Base-by-base conservation (phyloP, 164 flowering plant genomes). In the Buxus sempervirens region DNA sequence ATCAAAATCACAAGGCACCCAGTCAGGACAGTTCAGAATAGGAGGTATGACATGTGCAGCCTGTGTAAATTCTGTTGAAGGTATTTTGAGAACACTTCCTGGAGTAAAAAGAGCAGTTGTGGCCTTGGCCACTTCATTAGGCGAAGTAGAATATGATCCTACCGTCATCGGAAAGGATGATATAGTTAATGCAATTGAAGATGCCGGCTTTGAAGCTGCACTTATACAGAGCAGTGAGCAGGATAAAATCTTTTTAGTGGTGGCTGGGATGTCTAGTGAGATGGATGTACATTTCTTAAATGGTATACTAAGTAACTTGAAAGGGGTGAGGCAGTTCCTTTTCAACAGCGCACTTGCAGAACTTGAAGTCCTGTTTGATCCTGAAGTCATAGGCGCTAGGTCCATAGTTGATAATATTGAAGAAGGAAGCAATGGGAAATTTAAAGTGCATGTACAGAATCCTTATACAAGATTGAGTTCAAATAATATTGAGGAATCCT, bases 11-110 rank as follows among this genome's bases (percentile, higher is more conserved):
- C 72, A 69, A 51, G 77, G 77, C 45, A 83, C 87, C 20, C 70
- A 88, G 53, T 54, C 81, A 24, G 98, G 99, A 51, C 96, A 93
- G 79, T 96, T 93, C 68, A 85, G 89, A 23, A 90, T 96, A 23
- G 97, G 96, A 55, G 99, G 99, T 20, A 96, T 96, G 99, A 96
- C 98, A 36, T 96, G 99, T 85, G 95, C 98, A 63, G 89, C 89
- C 19, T 93, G 99, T 81, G 99, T 91, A 36, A 89, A 84, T 75
- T 93, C 96, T 56, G 98, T 96, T 42, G 99, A 96, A 84, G 93
- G 95, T 25, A 88, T 90, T 73, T 77, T 93, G 72, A 85, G 80
- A 76, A 72, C 79, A 60, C 86, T 96, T 32, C 91, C 95, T 38
- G 98, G 99, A 56, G 94, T 96, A 23, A 84, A 80, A 68, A 86